A percentile compares a stretch with the other conserved stretches of the same genome.
Conservation (phyloP, 2,329 filamentous ascomycete species). For the Colletotrichum acutatum region DNA sequence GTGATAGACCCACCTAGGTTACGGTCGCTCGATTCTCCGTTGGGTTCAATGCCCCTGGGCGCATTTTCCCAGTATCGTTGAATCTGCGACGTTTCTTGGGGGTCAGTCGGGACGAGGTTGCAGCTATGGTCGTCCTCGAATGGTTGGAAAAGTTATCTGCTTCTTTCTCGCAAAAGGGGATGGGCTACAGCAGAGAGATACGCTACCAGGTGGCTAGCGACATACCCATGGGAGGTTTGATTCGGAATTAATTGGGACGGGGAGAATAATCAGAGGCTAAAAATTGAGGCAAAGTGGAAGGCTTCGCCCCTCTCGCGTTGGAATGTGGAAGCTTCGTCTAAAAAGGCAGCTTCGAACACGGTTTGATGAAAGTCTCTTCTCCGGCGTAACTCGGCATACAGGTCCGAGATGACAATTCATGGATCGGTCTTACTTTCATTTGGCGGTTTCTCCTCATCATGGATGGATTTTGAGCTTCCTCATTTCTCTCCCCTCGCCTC, state of each 20-base stretch:
- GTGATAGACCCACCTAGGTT: neutral
- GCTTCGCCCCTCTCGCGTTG: neutral
- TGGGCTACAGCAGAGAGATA: neutral
- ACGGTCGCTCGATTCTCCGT: neutral
- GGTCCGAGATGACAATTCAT: slow-evolving; percentile 2
- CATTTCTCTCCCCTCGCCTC: slow-evolving; percentile 11
- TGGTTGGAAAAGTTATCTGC: slow-evolving; percentile 34
- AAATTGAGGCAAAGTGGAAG: neutral
- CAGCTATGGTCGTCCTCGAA: slow-evolving; percentile 10
- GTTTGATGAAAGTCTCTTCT: slow-evolving; percentile 24
- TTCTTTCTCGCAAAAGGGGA: slow-evolving; percentile 16
- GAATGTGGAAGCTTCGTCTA: neutral
- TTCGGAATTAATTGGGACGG: slow-evolving; percentile 12
- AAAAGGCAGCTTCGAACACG: neutral
- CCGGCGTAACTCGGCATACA: slow-evolving; percentile 23
- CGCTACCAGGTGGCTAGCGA: slow-evolving; percentile 2
- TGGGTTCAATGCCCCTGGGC: neutral
- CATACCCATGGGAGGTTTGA: neutral
- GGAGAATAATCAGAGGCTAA: slow-evolving; percentile 11
- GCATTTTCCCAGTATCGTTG: slow-evolving; percentile 4
- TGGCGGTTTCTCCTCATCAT: neutral
- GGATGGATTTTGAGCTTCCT: neutral
- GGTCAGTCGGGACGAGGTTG: neutral
- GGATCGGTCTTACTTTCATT: neutral
- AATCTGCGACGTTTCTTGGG: slow-evolving; percentile 23